A percentile compares a stretch with the other conserved stretches of the same genome.
These are phyloP conservation scores for Craterostigma plantagineum DNA, from an alignment of 257 asterid genomes.

Conservation along the genomic window DNA sequence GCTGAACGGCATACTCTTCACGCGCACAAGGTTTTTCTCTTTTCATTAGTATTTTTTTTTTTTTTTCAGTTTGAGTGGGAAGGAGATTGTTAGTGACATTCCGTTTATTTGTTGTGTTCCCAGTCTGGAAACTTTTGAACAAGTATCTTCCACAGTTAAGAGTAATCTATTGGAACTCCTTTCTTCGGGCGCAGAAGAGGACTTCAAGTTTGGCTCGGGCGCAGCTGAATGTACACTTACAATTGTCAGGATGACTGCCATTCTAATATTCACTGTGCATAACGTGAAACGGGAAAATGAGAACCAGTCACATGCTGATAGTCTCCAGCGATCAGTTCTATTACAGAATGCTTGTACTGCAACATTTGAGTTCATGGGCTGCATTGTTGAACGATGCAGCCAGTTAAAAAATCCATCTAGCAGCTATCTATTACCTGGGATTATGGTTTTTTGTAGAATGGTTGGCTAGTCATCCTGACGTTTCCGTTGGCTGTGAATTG, in stretches of 20 bases:
- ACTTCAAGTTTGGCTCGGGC: conserved; percentile 48
- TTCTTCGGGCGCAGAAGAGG: conserved; percentile 55
- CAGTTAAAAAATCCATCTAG: conserved; percentile 59
- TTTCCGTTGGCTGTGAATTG: conserved; percentile 50
- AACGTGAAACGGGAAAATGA: conserved; percentile 66
- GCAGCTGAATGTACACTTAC: conserved; percentile 52
- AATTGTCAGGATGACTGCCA: conserved; percentile 52
- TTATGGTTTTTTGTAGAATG: conserved; percentile 86
- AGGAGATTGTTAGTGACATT: neutral
- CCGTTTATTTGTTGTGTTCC: conserved; percentile 1
- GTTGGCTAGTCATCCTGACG: conserved; percentile 73
- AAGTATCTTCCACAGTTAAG: conserved; percentile 56
- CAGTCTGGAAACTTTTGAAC: conserved; percentile 84
- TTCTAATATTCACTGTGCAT: conserved; percentile 71
- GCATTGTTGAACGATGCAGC: conserved; percentile 51
- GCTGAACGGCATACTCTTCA: conserved; percentile 73
- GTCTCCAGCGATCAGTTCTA: conserved; percentile 73
- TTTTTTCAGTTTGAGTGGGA: neutral
- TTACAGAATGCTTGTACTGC: conserved; percentile 75
- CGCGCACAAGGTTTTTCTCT: conserved; percentile 68
- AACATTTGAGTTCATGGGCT: conserved; percentile 66
- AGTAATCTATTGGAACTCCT: conserved; percentile 54
- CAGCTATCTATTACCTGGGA: conserved; percentile 75
- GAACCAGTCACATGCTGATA: conserved; percentile 79
- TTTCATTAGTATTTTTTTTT: neutral